phyloP scores from a whole-genome alignment of 495 filamentous ascomycete species.

The Penicillium antarcticum region DNA sequence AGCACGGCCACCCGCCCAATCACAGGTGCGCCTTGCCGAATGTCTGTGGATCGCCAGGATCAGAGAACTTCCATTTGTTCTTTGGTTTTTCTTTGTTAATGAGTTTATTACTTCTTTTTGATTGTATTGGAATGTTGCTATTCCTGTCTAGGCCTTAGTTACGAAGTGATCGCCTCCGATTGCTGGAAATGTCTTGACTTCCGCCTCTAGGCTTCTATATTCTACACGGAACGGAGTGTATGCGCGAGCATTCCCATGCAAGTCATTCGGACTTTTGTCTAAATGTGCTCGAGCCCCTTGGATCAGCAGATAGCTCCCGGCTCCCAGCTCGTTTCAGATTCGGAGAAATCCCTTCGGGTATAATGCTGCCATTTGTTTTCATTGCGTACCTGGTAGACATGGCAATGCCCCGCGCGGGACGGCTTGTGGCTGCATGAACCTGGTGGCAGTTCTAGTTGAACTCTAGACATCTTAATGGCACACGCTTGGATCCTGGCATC shows the following conservation, averaged over 20 bases:
- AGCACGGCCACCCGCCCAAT: conserved; percentile 31
- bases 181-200: conserved; percentile 1
- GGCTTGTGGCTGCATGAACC: conserved; percentile 10
- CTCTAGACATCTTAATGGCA: too few relatives aligned
- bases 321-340: background rate
- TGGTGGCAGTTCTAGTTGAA: background rate
- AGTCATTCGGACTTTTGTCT: background rate
- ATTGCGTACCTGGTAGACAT: too few relatives aligned
- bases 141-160: conserved; percentile 2
- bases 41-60: conserved; percentile 7
- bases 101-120: background rate
- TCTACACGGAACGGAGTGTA: background rate
- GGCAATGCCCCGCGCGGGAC: background rate
- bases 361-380: too few relatives aligned
- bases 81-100: background rate
- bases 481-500: too few relatives aligned
- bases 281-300: background rate
- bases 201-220: background rate
- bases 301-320: background rate
- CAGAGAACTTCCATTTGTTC: background rate
- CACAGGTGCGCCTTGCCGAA: conserved; percentile 37
- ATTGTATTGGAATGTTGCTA: background rate
- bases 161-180: conserved; percentile 2
- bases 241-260: background rate
- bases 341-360: too few relatives aligned